Evolutionary conservation across 768 basidiomycete genomes (phyloP), one percentile per base, ranked within the genome.

Genomic region (Coprinellus micaceus): DNA sequence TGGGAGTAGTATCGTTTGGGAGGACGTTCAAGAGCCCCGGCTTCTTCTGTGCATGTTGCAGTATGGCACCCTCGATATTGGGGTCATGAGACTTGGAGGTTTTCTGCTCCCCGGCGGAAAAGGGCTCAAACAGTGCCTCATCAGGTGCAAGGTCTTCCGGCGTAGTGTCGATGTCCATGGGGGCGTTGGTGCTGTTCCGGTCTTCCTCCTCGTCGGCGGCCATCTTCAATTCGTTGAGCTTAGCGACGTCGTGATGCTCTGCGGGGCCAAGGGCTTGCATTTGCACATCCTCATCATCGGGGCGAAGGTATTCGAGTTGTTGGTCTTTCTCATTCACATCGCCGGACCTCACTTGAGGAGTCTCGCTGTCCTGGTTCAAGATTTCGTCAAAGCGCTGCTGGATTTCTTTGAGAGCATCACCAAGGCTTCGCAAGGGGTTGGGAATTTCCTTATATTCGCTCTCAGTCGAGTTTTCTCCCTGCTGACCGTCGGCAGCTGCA

Each of bases 241-340:
- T 90, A 17, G 89, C 87, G 11, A 83, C 82, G 66, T 94, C 84
- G 61, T 96, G 93, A 41, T 91, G 86, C 10, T 81, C 85, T 2
- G 95, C 88, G 1, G 92, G 85, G 5, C 93, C 96, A 21, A 98
- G 80, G 1, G 94, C 93, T 70, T 96, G 93, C 83, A 89, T 89
- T 30, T 87, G 82, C 53, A 87, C 74, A 58, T 82, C 83, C 26
- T 73, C 76, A 47, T 88, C 86, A 37, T 86, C 85, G 1, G 89
- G 82, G 54, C 78, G 78, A 39, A 90, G 71, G 69, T 96, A 93
- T 67, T 97, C 91, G 13, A 97, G 69, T 61, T 85, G 82, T 7
- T 80, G 72, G 2, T 74, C 64, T 28, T 52, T 19, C 15, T 70
- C 68, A 10, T 65, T 69, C 0, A 72, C 67, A 36, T 80, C 74